Evolutionary conservation across 1,284 basidiomycete genomes (phyloP), one percentile per base, ranked within the genome.

Genomic region (Phellinidium pouzarii): DNA sequence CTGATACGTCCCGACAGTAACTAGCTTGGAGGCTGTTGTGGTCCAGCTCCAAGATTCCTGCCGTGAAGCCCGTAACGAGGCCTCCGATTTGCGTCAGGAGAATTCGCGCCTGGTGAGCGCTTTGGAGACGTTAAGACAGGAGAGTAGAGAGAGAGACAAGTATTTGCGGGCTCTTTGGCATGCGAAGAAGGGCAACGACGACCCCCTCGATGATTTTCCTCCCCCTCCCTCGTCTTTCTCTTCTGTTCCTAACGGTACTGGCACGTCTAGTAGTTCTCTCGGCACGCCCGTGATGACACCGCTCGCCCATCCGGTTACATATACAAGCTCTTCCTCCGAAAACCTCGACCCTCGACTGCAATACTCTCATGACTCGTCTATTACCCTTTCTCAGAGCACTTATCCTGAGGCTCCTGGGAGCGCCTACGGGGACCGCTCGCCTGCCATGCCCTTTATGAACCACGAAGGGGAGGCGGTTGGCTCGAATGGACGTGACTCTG

Each of bases 21-120:
- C 82, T 20, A 88, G 81, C 61, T 74, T 91, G 55, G 87, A 91
- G 67, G 78, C 77, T 26, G 86, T 91, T 50, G 87, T 91, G 56
- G 68, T 88, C 26, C 83, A 87, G 59, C 76, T 91, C 43, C 87
- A 91, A 64, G 86, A 88, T 57, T 87, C 86, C 8, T 85, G 82
- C 65, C 76, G 82, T 52, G 82, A 85, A 57, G 73, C 80, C 46
- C 78, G 79, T 53, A 68, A 72, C 53, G 79, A 87, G 60, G 69
- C 73, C 43, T 64, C 68, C 9, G 79, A 82, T 37, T 70, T 85
- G 56, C 77, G 75, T 48, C 77, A 81, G 60, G 81, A 89, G 60
- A 84, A 82, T 60, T 64, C 66, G 51, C 80, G 78, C 51, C 71
- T 89, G 25, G 75, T 43, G 14, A 48, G 45, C 23, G 34, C 52